Evolutionary conservation across 768 basidiomycete genomes (phyloP), one percentile per base, ranked within the genome.

Genomic region (Pisolithus microcarpus): DNA sequence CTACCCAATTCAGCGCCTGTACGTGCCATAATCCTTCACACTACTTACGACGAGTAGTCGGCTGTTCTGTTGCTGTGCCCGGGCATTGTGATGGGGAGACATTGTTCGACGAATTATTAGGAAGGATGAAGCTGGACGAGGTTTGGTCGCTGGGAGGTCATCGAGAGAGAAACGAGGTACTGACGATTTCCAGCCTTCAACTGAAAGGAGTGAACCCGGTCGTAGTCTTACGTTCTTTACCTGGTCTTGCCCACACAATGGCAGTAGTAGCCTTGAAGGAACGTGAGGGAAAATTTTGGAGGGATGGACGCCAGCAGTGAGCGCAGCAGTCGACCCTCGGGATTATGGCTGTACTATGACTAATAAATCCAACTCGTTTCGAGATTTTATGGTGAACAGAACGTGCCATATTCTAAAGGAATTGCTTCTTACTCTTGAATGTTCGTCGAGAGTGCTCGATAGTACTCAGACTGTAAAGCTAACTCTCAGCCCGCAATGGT

Each of bases 401-500:
- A n/a, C n/a, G n/a, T n/a, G n/a, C n/a, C n/a, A n/a, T n/a, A n/a
- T n/a, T 23, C 21, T 23, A 23, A 23, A 23, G 2, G 21, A 4
- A 23, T 23, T 23, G 21, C 21, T 23, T 23, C 21, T n/a, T 23
- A 23, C 21, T 2, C 21, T 23, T 23, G 21, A 23, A 23, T 23
- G 21, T 23, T 23, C 21, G 21, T 23, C 21, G n/a, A n/a, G n/a
- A n/a, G n/a, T 38, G 38, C 38, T 38, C 19, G 19, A 19, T 19
- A 43, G 13, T 23, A 43, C 21, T 58, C 52, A 58, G 55, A 62
- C 38, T 40, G 51, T 60, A 43, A 69, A 67, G 54, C 46, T 60
- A 52, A 58, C 61, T 51, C 59, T 59, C 62, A 72, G 56, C 57
- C 72, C 70, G 52, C 54, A 69, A 52, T 73, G 71, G 56, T 72